Evolutionary conservation across 1,139 yeast species (phyloP), one percentile per base, ranked within the genome.

Genomic region (Casaregolazyma suthepensis): DNA sequence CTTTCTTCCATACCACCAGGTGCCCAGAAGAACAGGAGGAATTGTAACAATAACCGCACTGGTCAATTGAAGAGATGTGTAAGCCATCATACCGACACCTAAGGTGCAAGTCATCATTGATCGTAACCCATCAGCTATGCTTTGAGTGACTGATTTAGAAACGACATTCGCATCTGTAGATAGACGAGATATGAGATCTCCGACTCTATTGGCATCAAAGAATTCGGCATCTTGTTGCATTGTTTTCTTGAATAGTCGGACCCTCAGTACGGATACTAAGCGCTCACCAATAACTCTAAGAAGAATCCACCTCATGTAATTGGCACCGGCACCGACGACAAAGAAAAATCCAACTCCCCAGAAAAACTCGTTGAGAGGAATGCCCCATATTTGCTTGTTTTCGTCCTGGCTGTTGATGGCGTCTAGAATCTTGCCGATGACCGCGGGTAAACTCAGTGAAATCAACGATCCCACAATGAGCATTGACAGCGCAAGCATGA

Each of bases 151-250:
- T 1, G 96, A 83, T 60, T 87, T 80, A 7, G 96, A 82, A 15
- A 93, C 96, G 46, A 93, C 85, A 65, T 87, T 91, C 1, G 97
- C 91, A 67, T 93, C 99, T 45, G 88, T 83, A 22, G 96, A 83
- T 43, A 93, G 73, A 57, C 98, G 75, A 5, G 96, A 88, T 49
- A 93, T 89, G 65, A 93, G 75, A 67, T 93, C 99, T 45, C 98
- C 99, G 1, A 91, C 95, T 65, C 93, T 85, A 57, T 94, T 91
- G 18, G 87, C 83, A 66, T 93, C 98, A 66, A 87, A 93, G 66
- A 93, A 93, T 67, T 87, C 93, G 54, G 95, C 87, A 69, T 93
- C 98, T 65, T 90, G 96, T 23, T 84, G 79, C 58, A 91, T 74
- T 4, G 93, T 84, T 58, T 81, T 83, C 68, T 82, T 82, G 71